A percentile compares a stretch with the other conserved stretches of the same genome.
phyloP scores from a whole-genome alignment of 2,329 filamentous ascomycete genomes.

The Dothistroma pini region DNA sequence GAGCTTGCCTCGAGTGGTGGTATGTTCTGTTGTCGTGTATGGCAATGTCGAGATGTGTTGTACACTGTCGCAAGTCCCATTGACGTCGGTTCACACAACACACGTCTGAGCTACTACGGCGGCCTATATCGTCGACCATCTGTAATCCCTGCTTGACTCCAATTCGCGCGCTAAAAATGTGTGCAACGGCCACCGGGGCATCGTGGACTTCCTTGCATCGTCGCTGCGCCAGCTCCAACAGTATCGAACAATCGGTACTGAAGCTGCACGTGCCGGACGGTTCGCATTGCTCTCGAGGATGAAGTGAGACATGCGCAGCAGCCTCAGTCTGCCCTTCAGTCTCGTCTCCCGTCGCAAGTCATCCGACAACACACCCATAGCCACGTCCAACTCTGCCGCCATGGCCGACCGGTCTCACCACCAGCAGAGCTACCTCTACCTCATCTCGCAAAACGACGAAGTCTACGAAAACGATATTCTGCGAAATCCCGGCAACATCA shows the following conservation, averaged over 20 bases:
- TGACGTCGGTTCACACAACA: neutral
- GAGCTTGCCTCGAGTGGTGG: neutral
- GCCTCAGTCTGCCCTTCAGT: conserved; percentile 5
- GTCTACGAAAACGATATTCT: conserved; percentile 96
- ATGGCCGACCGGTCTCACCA: conserved; percentile 8
- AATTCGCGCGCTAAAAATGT: conserved; percentile 1
- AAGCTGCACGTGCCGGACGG: neutral
- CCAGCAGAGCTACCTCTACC: conserved; percentile 31
- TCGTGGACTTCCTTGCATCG: conserved; percentile 12
- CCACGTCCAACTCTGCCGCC: conserved; percentile 12
- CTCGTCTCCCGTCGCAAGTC: conserved; percentile 23
- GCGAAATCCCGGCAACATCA: conserved; percentile 77
- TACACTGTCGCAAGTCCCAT: neutral
- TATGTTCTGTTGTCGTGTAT: neutral
- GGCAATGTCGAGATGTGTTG: neutral
- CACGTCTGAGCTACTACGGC: conserved; percentile 3
- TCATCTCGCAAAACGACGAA: conserved; percentile 78
- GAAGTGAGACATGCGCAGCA: conserved; percentile 1
- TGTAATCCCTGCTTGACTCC: neutral
- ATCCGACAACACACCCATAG: conserved; percentile 8
- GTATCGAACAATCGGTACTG: neutral
- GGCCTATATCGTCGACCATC: neutral
- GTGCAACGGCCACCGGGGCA: conserved; percentile 3
- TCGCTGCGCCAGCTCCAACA: conserved; percentile 8
- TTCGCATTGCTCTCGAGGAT: conserved; percentile 5